Evolutionary conservation across 2,329 filamentous ascomycete species (phyloP), one percentile per base, ranked within the genome.

Genomic region (Diaporthe vexans): DNA sequence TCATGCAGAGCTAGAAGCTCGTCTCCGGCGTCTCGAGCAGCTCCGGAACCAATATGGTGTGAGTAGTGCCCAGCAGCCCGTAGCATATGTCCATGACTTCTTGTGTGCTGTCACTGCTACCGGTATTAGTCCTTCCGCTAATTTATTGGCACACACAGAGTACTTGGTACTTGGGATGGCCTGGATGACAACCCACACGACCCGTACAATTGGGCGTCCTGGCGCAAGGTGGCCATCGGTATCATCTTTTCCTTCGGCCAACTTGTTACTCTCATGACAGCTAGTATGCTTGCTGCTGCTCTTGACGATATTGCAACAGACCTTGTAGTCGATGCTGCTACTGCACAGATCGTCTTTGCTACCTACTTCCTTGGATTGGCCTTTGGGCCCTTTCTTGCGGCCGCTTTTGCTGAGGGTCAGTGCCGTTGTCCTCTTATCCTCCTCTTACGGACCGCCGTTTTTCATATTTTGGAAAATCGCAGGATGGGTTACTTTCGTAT

Each of bases 261-360:
- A 29, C 80, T 85, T 5, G 80, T 84, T 8, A 83, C 82, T 0
- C 75, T 81, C 24, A 82, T 84, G 80, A 81, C 82, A 0, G 81
- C 82, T 1, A 81, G 80, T 63, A 84, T 84, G 76, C 80, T 83
- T n/a, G 82, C 82, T 0, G 78, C 83, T 0, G 82, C 82, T 0
- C 77, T 85, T 0, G 77, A 78, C 19, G 76, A 81, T 11, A 83
- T 84, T 69, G 67, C 79, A 1, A 58, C 65, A 3, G 83, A 85
- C 54, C 72, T 85, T 0, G 69, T 70, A 35, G 82, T 83, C 24
- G 76, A 77, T 57, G 74, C 77, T 17, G 76, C 77, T 17, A 76
- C 76, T 2, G 76, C 77, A 4, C 82, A 84, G 72, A 80, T 84
- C 52, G 77, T 79, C 4, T 82, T 84, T 35, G 83, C 82, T 2